Base-by-base conservation (phyloP, 495 filamentous ascomycete genomes). In the Aspergillus bertholletiae region DNA sequence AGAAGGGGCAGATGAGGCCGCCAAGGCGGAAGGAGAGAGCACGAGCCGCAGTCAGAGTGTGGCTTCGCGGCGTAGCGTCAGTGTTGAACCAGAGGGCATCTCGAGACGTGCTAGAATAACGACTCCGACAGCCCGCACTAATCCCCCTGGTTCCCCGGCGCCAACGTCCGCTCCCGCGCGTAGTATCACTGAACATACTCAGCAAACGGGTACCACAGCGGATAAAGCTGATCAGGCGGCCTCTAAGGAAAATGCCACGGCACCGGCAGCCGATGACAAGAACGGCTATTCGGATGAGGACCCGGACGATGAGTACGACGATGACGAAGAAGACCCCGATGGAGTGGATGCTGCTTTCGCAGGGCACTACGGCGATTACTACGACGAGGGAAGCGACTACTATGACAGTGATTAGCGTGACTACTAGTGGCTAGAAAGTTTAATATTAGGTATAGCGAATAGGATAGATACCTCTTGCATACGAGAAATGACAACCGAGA, bases 301-400 rank as follows among this genome's bases (percentile, higher is more conserved):
- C 32, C 64, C 67, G 0, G 70, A 69, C 6, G 62, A 69, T 56
- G 68, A 68, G 1, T 53, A 73, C 37, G 64, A 70, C 0, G 66
- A 61, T 0, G 65, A 68, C 5, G 61, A 68, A 5, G 66, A 64
- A 8, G 68, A 68, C 21, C 60, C 57, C 23, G 72, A 75, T 43
- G 66, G 66, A 11, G 53, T 76, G 12, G 69, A 76, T 5, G 73
- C 72, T 40, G 73, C 73, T 27, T 71, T 76, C 41, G 61, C 71
- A 9, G 73, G 73, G 8, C 56, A 67, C 0, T 73, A 74, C 47
- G 55, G 59, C 13, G 60, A 72, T 54, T 64, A 73, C 35, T 69
- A 70, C 35, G 64, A 70, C 41, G 66, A 68, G 22, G 64, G 63
- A n/a, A 62, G 60, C 35, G 64, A 63, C 54, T 71, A 68, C 54